phyloP scores from a whole-genome alignment of 495 filamentous ascomycete genomes.

The Penicillium salamii region DNA sequence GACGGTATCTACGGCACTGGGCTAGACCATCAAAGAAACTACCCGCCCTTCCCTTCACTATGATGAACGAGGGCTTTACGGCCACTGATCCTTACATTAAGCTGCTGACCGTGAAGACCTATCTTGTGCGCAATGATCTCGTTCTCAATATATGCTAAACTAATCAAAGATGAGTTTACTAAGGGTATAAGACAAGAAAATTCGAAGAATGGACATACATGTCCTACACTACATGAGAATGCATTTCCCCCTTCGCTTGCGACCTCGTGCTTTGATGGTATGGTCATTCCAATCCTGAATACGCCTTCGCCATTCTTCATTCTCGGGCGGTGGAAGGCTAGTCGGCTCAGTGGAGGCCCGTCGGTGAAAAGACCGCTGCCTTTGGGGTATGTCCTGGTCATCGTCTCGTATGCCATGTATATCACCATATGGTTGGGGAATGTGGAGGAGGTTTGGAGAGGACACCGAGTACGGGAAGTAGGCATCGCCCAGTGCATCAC shows the following conservation, averaged over 20 bases:
- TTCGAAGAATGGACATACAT: not conserved
- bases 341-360: slow-evolving; percentile 40
- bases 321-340: slow-evolving; percentile 29
- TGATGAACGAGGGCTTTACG: too few species aligned
- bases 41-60: too few species aligned
- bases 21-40: too few species aligned
- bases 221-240: slow-evolving; percentile 33
- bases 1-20: too few species aligned
- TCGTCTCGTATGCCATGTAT: slow-evolving; percentile 20
- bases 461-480: slow-evolving; percentile 37
- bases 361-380: slow-evolving; percentile 24
- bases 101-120: too few species aligned
- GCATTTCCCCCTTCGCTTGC: slow-evolving; percentile 35
- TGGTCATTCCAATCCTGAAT: slow-evolving; percentile 46
- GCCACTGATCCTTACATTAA: too few species aligned
- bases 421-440: slow-evolving; percentile 18
- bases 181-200: not conserved
- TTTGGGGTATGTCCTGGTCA: slow-evolving; percentile 20
- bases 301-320: slow-evolving; percentile 41
- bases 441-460: slow-evolving; percentile 39
- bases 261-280: slow-evolving; percentile 38
- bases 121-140: too few species aligned
- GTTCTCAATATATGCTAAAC: not conserved
- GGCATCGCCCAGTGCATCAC: slow-evolving; percentile 25
- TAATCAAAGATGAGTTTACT: not conserved